Percentiles rank a stretch among this genome's conserved stretches.
phyloP scores from a whole-genome alignment of 495 filamentous ascomycete species.

The Hyaloscypha bicolor region DNA sequence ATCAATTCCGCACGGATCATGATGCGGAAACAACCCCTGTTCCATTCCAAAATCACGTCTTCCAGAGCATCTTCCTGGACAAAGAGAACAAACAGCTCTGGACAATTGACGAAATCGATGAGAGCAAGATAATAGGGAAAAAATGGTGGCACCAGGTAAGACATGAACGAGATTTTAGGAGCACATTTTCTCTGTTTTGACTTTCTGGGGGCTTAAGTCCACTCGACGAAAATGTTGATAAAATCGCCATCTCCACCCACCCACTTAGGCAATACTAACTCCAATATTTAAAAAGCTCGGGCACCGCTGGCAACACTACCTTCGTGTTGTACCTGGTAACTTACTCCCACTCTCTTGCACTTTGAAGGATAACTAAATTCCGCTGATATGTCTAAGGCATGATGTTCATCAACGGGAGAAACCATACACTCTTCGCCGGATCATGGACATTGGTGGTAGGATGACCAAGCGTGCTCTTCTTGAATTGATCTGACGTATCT shows the following conservation, averaged over 20 bases:
- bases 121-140: constrained; percentile 65
- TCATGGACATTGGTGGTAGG: constrained; percentile 74
- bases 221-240: too few species aligned
- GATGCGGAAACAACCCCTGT: constrained; percentile 16
- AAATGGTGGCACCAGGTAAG: constrained; percentile 80
- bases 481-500: not conserved
- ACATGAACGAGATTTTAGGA: too few species aligned
- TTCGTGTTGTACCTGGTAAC: constrained; percentile 52
- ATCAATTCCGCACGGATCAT: constrained; percentile 65
- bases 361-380: not conserved
- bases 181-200: too few species aligned
- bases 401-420: constrained; percentile 77
- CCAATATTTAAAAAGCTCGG: constrained; percentile 47
- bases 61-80: constrained; percentile 84
- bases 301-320: constrained; percentile 80
- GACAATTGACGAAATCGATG: constrained; percentile 71
- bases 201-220: too few species aligned
- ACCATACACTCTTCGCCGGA: constrained; percentile 68
- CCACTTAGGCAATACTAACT: too few species aligned
- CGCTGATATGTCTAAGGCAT: constrained; percentile 62
- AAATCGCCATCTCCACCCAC: too few species aligned
- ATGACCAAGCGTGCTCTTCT: not conserved
- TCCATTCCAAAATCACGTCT: constrained; percentile 70
- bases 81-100: constrained; percentile 65
- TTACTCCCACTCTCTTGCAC: not conserved